Base-by-base conservation (phyloP, 768 basidiomycete species). In the Boletus reticuloceps region DNA sequence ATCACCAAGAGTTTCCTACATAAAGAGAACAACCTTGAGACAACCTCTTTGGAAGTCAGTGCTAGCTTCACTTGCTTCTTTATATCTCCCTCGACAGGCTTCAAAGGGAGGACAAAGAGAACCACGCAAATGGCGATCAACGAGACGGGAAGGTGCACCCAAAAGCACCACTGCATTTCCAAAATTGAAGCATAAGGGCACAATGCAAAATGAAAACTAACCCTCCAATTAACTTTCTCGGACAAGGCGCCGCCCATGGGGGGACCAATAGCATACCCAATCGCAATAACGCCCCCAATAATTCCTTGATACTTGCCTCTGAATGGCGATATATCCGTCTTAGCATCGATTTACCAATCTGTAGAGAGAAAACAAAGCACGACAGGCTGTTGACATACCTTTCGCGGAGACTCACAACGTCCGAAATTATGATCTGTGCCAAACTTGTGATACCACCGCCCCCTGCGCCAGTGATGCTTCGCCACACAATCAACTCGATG, bases 291-390 rank as follows among this genome's bases (percentile, higher is more conserved):
- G 5, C 9, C 37, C 1, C 22, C 22, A 13, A 48, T 29, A 29
- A 48, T 48, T 13, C 47, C 47, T n/a, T 48, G 37, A 39, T 48
- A 48, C 25, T 48, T 48, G 6, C 47, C 47, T 39, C 47, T 48
- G 17, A n/a, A 29, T 1, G 22, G 25, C 11, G 17, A 17, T 7
- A 11, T 8, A 13, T 25, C 22, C 16, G 6, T 19, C 11, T 31
- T 10, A 25, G 34, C 11, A 36, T 29, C 8, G 27, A 29, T 27
- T 29, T 29, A 9, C 27, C 27, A 29, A 29, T 9, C 27, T 27
- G 27, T 27, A 8, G 27, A 29, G 27, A 29, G 8, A 29, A 29
- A 29, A 29, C 8, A 29, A 29, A 29, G 27, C n/a, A 13, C 2
- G 16, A 17, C 6, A 38, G n/a, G 7, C 2, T 12, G 22, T 36